Base-by-base conservation (phyloP, 352 stramenopile genomes). In the Phytophthora tentaculata region DNA sequence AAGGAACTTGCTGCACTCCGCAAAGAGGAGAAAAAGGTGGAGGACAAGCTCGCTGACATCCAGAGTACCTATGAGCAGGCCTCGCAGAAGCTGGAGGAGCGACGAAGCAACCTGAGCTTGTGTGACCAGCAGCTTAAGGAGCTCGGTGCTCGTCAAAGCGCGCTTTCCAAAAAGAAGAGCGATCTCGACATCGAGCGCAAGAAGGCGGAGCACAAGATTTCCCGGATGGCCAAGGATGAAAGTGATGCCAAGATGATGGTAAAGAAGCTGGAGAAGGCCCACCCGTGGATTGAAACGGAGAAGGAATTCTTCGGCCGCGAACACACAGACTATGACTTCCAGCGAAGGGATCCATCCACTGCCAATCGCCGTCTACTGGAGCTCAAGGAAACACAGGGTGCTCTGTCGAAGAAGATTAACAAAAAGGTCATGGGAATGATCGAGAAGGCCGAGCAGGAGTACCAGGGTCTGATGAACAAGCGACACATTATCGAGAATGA, bases 401-500 rank as follows among this genome's bases (percentile, higher is more conserved):
- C 83, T 43, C 73, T 99, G 47, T 96, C 83, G 0, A 98, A 98
- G 73, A 99, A 99, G 70, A 98, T 99, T 64, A 99, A 99, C 84
- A 99, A 99, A 76, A 99, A 99, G 69, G 97, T 99, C 5, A 99
- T 99, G 96, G 97, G 96, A 32, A 99, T 99, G 97, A 99, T 99
- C 73, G 98, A 99, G 56, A 99, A 99, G 82, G 97, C 98, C 0
- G 97, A 99, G 78, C 89, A 97, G 50, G 97, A 99, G 73, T 99
- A 99, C 79, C 96, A 98, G 48, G 97, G 98, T 14, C 82, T 99
- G 59, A 96, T 99, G 75, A 92, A 97, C 67, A 99, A 99, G 81
- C 88, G 90, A 12, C 92, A 98, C 64, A 98, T 99, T 63, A 98
- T 99, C 50, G 97, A 99, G 69, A 99, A 99, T 45, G 98, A 99